A percentile compares a stretch with the other conserved stretches of the same genome.
Evolutionary conservation across 805 yeast species (phyloP).

Genomic region (Debaryomyces maramus): DNA sequence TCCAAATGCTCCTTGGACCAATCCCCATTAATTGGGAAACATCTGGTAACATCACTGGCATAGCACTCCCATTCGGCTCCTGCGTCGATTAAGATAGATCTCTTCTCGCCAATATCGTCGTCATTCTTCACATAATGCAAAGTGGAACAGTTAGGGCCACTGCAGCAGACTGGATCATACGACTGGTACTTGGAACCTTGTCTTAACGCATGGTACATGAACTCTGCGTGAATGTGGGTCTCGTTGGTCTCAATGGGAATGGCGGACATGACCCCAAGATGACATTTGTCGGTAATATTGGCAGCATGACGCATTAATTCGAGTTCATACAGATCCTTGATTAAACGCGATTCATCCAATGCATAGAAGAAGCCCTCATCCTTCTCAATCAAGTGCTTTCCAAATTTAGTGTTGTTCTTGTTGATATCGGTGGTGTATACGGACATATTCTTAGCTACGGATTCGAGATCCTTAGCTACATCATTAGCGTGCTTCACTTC

Average conservation of each 20-base stretch:
- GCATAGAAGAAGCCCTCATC: slow-evolving; percentile 60
- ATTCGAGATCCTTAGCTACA: slow-evolving; percentile 37
- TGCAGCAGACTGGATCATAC: slow-evolving; percentile 94
- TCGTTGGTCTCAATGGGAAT: slow-evolving; percentile 84
- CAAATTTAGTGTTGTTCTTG: slow-evolving; percentile 39
- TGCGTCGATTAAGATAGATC: slow-evolving; percentile 83
- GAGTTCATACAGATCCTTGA: slow-evolving; percentile 83
- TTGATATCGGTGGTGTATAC: slow-evolving; percentile 59
- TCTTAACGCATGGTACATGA: slow-evolving; percentile 86
- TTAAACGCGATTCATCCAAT: slow-evolving; percentile 80
- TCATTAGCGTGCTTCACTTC: slow-evolving; percentile 65
- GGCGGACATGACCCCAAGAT: slow-evolving; percentile 90
- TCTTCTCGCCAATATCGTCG: slow-evolving; percentile 44
- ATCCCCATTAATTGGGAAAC: slow-evolving; percentile 88
- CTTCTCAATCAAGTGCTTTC: slow-evolving; percentile 39
- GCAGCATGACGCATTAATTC: slow-evolving; percentile 77
- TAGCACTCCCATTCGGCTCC: slow-evolving; percentile 97
- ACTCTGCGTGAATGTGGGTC: slow-evolving; percentile 93
- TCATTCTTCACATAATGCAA: slow-evolving; percentile 88
- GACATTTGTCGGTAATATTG: slow-evolving; percentile 82
- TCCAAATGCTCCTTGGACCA: slow-evolving; percentile 87
- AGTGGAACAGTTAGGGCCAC: slow-evolving; percentile 89
- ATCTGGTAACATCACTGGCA: slow-evolving; percentile 91
- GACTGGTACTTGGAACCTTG: slow-evolving; percentile 90
- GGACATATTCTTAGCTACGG: slow-evolving; percentile 20